Evolutionary conservation across 23 red algal genomes (phyloP), one percentile per base, ranked within the genome.

Genomic region (Gracilaria caudata): DNA sequence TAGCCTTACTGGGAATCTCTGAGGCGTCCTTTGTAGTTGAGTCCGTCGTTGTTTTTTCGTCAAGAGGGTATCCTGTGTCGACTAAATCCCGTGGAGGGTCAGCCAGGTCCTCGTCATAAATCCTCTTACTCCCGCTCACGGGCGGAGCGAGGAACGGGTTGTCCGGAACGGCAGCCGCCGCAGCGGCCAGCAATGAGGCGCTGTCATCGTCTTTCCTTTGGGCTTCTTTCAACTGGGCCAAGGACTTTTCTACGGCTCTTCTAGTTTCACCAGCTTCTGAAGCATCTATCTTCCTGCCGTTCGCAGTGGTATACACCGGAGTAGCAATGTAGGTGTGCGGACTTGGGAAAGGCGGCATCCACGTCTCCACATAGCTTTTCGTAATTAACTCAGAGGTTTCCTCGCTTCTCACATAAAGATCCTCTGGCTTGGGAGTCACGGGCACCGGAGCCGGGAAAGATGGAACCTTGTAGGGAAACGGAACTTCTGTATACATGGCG

Each of bases 301-400:
- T 79, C 19, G 60, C 46, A 25, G 61, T 34, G 35, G 80, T 45
- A 7, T 82, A 54, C 26, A 80, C 88, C 1, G 88, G 78, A 40
- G 88, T 92, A 24, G 61, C 65, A 21, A 92, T 79, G 41, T 92
- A 92, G 36, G 88, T 92, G 63, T 82, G 76, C 64, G 76, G 59
- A 70, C 51, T 70, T 68, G 88, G 88, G 7, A 92, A 51, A 13
- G 78, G 78, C 38, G 88, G 88, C 88, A 92, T 92, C 88, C 88
- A 92, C 30, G 61, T 40, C 44, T 92, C 88, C n/a, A 82, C 68
- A 46, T 41, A 92, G 60, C 49, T 26, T 58, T 43, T 73, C 32
- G 7, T 59, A 24, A 28, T 4, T 49, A 51, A n/a, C 23, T 78
- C 49, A 29, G 38, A 43, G 12, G 23, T 13, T 65, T 54, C 63